Evolutionary conservation across 1,139 yeast genomes (phyloP), one percentile per base, ranked within the genome.

Genomic region (Candida mesenterica): DNA sequence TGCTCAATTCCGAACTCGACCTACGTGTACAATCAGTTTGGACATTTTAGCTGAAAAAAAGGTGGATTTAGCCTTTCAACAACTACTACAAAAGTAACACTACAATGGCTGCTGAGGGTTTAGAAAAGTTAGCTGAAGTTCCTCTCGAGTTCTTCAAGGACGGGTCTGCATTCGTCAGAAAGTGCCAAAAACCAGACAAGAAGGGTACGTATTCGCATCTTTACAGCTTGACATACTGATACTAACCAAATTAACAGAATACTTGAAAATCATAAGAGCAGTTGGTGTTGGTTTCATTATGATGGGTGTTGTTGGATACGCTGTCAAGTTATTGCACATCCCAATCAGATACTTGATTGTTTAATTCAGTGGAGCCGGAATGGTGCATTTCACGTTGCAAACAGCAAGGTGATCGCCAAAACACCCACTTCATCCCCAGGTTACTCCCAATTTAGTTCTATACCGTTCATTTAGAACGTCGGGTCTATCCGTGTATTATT

Each of bases 221-320:
- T 19, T 19, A 10, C 23, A 7, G 10, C 23, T 7, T 19, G n/a
- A n/a, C n/a, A n/a, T n/a, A n/a, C n/a, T n/a, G 20, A 5, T 52
- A 62, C 67, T 61, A 57, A 62, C 64, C 16, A 24, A 19, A 24
- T 13, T 12, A 30, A 15, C 46, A 78, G 98, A 92, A 69, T 90
- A 86, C 72, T 55, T 82, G 43, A 84, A 85, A 65, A 86, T 90
- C 58, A 77, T 92, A 50, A 83, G 92, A 68, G 97, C 97, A 39
- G 97, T 92, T 40, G 97, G 97, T 55, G 76, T 89, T 49, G 98
- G 98, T 52, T 92, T 90, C 67, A 70, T 90, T 52, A 90, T 90
- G 79, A 94, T 92, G 92, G 98, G 98, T 55, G 85, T 88, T 55
- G 95, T 92, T 55, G 98, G 98, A 41, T 92, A 89, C 68, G 86